Evolutionary conservation across 495 filamentous ascomycete species (phyloP), one percentile per base, ranked within the genome.

Genomic region (Clavariopsis aquatica): DNA sequence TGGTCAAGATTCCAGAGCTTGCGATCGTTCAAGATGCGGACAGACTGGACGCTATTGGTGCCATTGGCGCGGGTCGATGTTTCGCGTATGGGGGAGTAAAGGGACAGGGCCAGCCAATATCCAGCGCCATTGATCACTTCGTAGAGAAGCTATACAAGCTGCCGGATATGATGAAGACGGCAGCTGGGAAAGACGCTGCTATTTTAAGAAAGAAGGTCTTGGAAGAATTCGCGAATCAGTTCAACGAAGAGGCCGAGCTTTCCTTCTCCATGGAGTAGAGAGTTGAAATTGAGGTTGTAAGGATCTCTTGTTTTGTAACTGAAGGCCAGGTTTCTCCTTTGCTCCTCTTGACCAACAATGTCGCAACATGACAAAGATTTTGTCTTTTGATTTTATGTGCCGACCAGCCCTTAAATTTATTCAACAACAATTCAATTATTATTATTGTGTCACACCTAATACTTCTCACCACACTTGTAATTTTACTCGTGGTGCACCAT

Each of bases 11-110:
- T 71, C 89, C 87, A 0, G 92, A 96, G 75, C 77, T 96, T 6
- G 91, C 82, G 0, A 82, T 95, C 47, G 92, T 96, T 13, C 93
- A 96, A 75, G 92, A 96, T 75, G 93, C 92, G 1, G 93, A 96
- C 77, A 81, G 92, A 9, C 77, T 96, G 41, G 92, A 96, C 80
- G 91, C 93, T 2, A 84, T 96, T 67, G 93, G 93, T 1, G 90
- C 90, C 0, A 81, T 96, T 52, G 92, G 92, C 2, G 84, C 96
- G 57, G 93, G 83, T 1, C 74, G 93, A 43, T 81, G 83, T 47
- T 96, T 96, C 74, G 87, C 89, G 1, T 96, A 84, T 72, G 81
- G 86, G 0, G 91, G 85, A 0, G 87, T 85, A 8, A 85, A 83
- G 76, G 73, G 75, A 22, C 57, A 69, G 45, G 78, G 78, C 28